A percentile compares a stretch with the other conserved stretches of the same genome.
Conservation (phyloP, 805 yeast genomes). For the Lachancea dasiensis region DNA sequence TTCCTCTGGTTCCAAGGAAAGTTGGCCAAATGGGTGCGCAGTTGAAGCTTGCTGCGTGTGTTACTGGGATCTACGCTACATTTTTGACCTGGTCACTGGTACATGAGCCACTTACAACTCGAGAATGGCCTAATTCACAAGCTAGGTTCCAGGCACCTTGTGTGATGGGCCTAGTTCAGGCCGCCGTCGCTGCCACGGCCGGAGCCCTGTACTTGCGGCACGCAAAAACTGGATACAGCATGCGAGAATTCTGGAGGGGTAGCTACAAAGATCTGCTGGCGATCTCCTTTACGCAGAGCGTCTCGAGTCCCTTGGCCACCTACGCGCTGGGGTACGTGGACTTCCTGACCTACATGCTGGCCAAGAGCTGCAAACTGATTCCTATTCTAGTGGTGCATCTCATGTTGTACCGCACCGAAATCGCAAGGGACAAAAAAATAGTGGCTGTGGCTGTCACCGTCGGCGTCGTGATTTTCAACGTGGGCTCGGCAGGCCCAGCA, state of each 20-base stretch:
- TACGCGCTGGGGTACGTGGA: constrained; percentile 76
- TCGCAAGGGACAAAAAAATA: constrained; percentile 68
- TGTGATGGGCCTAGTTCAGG: constrained; percentile 70
- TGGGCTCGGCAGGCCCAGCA: constrained; percentile 28
- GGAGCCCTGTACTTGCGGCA: constrained; percentile 55
- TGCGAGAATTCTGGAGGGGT: constrained; percentile 33
- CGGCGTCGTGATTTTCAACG: constrained; percentile 79
- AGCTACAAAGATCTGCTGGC: constrained; percentile 37
- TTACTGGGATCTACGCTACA: constrained; percentile 71
- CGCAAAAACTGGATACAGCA: constrained; percentile 29
- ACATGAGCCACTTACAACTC: constrained; percentile 81
- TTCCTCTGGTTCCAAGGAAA: too few species aligned
- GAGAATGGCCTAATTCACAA: constrained; percentile 55
- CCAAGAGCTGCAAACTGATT: constrained; percentile 87
- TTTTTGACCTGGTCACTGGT: constrained; percentile 88
- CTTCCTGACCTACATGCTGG: constrained; percentile 74
- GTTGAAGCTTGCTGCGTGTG: constrained; percentile 26
- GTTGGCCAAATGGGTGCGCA: constrained; percentile 3
- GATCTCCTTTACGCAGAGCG: constrained; percentile 67
- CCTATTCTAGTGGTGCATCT: constrained; percentile 91
- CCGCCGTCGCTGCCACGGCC: constrained; percentile 60
- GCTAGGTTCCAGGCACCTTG: constrained; percentile 68
- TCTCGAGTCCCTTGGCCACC: constrained; percentile 80
- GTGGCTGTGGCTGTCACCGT: constrained; percentile 74
- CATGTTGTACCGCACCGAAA: constrained; percentile 58